A percentile compares a stretch with the other conserved stretches of the same genome.
phyloP scores from a whole-genome alignment of 805 yeast genomes.

The Candida ficus region DNA sequence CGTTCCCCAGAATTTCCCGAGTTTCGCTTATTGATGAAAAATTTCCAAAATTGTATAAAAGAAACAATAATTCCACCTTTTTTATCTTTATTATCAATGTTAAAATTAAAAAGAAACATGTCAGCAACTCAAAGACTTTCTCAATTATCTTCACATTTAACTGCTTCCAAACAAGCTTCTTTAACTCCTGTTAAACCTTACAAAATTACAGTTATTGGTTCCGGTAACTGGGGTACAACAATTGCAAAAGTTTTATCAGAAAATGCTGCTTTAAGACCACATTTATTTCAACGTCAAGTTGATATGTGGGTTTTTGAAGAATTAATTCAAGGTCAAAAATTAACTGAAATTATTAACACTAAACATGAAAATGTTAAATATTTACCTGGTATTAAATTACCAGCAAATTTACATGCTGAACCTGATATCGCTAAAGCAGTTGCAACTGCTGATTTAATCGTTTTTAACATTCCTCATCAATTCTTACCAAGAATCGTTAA shows the following conservation, averaged over 20 bases:
- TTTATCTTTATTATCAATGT: no score
- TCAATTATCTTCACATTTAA: constrained; percentile 11
- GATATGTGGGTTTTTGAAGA: constrained; percentile 98
- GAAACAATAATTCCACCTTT: background rate
- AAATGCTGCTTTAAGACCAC: constrained; percentile 67
- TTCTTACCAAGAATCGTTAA: constrained; percentile 73
- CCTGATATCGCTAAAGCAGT: constrained; percentile 79
- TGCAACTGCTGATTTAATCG: constrained; percentile 74
- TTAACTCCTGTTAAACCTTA: constrained; percentile 31
- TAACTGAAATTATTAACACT: constrained; percentile 87
- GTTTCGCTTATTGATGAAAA: no score
- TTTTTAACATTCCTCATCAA: constrained; percentile 97
- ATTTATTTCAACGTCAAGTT: constrained; percentile 66
- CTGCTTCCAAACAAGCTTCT: constrained; percentile 16
- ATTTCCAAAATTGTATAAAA: background rate
- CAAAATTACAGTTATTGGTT: constrained; percentile 77
- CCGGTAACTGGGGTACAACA: constrained; percentile 98
- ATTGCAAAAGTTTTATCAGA: constrained; percentile 95
- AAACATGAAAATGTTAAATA: constrained; percentile 93
- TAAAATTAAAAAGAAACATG: background rate
- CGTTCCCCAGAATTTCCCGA: background rate
- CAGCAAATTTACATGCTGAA: constrained; percentile 80
- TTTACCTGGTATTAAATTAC: constrained; percentile 83
- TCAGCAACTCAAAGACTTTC: constrained; percentile 6
- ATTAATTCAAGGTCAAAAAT: constrained; percentile 56